Conservation (phyloP, 2,329 filamentous ascomycete species). For the Penicillium olsonii region DNA sequence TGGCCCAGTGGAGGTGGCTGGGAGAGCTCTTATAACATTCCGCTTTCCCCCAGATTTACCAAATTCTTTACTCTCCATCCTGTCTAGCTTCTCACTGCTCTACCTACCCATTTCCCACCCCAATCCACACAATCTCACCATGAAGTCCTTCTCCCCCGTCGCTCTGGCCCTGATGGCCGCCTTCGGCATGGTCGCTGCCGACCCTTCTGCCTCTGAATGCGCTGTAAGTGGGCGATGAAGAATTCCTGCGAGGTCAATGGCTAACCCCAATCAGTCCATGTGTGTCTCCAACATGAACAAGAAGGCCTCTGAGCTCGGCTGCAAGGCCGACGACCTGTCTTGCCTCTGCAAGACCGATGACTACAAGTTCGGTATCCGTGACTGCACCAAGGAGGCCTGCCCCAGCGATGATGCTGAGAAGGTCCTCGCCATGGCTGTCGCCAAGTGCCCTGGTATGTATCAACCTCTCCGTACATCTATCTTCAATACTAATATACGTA, state of each 20-base stretch:
- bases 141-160: slow-evolving; percentile 35
- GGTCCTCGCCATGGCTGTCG: slow-evolving; percentile 36
- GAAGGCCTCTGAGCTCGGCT: slow-evolving; percentile 43
- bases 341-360: slow-evolving; percentile 46
- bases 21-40: slow-evolving; percentile 15
- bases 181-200: slow-evolving; percentile 27
- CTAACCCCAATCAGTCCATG: slow-evolving; percentile 34
- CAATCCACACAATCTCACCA: slow-evolving; percentile 17
- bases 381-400: slow-evolving; percentile 50
- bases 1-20: slow-evolving; percentile 6
- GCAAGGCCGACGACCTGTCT: slow-evolving; percentile 35
- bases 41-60: slow-evolving; percentile 1
- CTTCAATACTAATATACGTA: slow-evolving; percentile 1
- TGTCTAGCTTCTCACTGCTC: neutral
- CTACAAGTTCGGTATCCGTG: slow-evolving; percentile 48
- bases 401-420: slow-evolving; percentile 36
- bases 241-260: neutral
- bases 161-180: slow-evolving; percentile 33
- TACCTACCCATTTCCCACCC: too few species aligned
- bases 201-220: slow-evolving; percentile 30
- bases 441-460: slow-evolving; percentile 37
- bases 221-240: slow-evolving; percentile 28
- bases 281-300: slow-evolving; percentile 49
- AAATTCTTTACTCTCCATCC: neutral
- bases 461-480: neutral